A percentile compares a stretch with the other conserved stretches of the same genome.
phyloP scores from a whole-genome alignment of 2,329 filamentous ascomycete species.

The Pyrenophora teres region DNA sequence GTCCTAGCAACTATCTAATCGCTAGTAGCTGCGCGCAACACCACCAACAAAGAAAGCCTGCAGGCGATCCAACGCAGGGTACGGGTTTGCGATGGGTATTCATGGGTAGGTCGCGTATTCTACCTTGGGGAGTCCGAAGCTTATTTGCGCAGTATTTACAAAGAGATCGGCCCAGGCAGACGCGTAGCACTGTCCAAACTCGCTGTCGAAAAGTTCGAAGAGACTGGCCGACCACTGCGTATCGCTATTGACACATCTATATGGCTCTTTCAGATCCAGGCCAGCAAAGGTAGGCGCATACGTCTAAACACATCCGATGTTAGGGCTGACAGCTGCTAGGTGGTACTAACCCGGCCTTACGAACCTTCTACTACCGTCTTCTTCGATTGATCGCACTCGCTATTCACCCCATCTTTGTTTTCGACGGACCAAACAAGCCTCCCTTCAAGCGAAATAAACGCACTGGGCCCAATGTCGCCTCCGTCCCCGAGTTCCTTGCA shows the following conservation, averaged over 20 bases:
- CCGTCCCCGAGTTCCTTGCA: constrained; percentile 72
- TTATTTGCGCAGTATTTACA: constrained; percentile 71
- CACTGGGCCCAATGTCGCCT: constrained; percentile 65
- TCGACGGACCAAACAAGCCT: constrained; percentile 85
- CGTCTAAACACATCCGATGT: neutral
- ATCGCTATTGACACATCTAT: constrained; percentile 94
- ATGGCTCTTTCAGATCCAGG: constrained; percentile 94
- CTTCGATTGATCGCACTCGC: constrained; percentile 74
- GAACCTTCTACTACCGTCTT: constrained; percentile 91
- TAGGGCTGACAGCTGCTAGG: constrained; percentile 53
- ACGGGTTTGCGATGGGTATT: constrained; percentile 46
- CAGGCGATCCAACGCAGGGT: constrained; percentile 14
- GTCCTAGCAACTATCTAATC: constrained; percentile 43
- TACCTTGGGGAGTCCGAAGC: neutral
- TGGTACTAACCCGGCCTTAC: constrained; percentile 84
- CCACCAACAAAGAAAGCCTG: constrained; percentile 17
- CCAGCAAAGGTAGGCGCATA: constrained; percentile 65
- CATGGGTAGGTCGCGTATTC: constrained; percentile 40
- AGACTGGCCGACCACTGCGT: constrained; percentile 72
- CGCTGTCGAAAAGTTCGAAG: constrained; percentile 75
- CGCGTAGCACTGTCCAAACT: constrained; percentile 82
- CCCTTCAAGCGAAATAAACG: constrained; percentile 86
- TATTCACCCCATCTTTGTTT: constrained; percentile 88
- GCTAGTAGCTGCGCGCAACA: constrained; percentile 12
- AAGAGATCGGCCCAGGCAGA: constrained; percentile 81